Base-by-base conservation (phyloP, 2,329 filamentous ascomycete genomes). In the Lizonia empirigonia region DNA sequence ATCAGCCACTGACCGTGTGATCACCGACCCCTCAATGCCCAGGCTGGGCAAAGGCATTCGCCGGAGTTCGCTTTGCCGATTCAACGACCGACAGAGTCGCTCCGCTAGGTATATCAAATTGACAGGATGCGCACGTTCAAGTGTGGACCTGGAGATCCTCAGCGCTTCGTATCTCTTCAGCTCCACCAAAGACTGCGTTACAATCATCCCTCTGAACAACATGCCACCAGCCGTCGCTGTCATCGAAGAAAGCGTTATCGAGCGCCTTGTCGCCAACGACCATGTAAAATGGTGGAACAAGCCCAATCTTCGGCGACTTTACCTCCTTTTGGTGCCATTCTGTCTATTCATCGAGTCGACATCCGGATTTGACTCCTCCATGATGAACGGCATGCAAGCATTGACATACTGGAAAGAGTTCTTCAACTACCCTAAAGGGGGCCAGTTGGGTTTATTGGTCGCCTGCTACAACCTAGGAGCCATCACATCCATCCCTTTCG, bases 271-370 rank as follows among this genome's bases (percentile, higher is more conserved):
- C 29, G 59, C 55, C 3, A 67, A 70, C 10, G 77, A 80, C 53
- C 68, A 69, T 26, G 73, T 74, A 24, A 70, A 71, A 48, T 85
- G 82, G 81, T 85, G 79, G 72, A 77, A 76, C 62, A 86, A 86
- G 68, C 81, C 79, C 1, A 85, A 86, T 56, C 71, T 86, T 30
- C 76, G 82, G 44, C 64, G 63, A 15, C 74, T 86, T 29, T 86
- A 86, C 61, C 64, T 85, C 6, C 69, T 82, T 52, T 76, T 86
- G 40, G 81, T 86, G 50, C 81, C 82, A 18, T 82, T 81, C 34
- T 84, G 81, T 65, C 82, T 85, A 73, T 83, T 83, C 37, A 83
- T 86, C 50, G 84, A 86, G 70, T 82, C 83, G 62, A 85, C 82
- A 0, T 83, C 81, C 4, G 82, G 82, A 0, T 85, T 84, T 58